A percentile compares a stretch with the other conserved stretches of the same genome.
These are phyloP conservation scores for Cryoendolithus antarcticus DNA, from an alignment of 2,329 filamentous ascomycete genomes.

Conservation along the genomic window DNA sequence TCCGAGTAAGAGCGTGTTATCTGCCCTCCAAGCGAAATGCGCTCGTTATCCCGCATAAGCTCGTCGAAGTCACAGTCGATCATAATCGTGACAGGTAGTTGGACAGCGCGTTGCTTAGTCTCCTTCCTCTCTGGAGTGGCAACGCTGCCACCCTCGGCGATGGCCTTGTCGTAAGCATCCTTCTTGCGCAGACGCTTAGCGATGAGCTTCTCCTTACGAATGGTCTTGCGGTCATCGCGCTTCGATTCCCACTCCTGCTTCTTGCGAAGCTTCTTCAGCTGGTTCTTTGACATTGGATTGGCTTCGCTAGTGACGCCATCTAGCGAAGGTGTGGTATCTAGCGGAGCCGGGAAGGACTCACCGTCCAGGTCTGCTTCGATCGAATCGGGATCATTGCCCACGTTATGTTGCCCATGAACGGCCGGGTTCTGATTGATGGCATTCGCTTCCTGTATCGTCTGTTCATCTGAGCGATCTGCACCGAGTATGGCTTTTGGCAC, in stretches of 20 bases:
- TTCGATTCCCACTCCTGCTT: slow-evolving; percentile 64
- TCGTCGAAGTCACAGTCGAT: slow-evolving; percentile 88
- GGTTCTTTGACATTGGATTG: slow-evolving; percentile 61
- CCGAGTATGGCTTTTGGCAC: too few relatives aligned
- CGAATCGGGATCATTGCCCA: too few relatives aligned
- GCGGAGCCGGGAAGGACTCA: neutral
- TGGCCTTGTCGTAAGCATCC: slow-evolving; percentile 12
- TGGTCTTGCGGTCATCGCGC: slow-evolving; percentile 44
- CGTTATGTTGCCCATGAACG: too few relatives aligned
- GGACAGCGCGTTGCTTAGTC: slow-evolving; percentile 29
- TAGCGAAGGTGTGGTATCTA: neutral
- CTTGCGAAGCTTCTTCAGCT: slow-evolving; percentile 65
- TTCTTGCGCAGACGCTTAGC: slow-evolving; percentile 41
- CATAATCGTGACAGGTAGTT: slow-evolving; percentile 67
- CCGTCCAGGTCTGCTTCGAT: too few relatives aligned
- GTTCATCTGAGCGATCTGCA: too few relatives aligned
- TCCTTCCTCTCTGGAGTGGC: slow-evolving; percentile 7
- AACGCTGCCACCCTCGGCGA: slow-evolving; percentile 8
- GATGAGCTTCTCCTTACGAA: slow-evolving; percentile 44
- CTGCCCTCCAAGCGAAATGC: slow-evolving; percentile 70
- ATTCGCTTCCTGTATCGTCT: too few relatives aligned
- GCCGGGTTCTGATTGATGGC: too few relatives aligned
- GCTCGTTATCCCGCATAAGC: slow-evolving; percentile 77
- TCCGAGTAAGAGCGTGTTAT: slow-evolving; percentile 83
- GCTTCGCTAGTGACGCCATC: neutral